Evolutionary conservation across 805 yeast genomes (phyloP), one percentile per base, ranked within the genome.

Genomic region (Pichia insulana): DNA sequence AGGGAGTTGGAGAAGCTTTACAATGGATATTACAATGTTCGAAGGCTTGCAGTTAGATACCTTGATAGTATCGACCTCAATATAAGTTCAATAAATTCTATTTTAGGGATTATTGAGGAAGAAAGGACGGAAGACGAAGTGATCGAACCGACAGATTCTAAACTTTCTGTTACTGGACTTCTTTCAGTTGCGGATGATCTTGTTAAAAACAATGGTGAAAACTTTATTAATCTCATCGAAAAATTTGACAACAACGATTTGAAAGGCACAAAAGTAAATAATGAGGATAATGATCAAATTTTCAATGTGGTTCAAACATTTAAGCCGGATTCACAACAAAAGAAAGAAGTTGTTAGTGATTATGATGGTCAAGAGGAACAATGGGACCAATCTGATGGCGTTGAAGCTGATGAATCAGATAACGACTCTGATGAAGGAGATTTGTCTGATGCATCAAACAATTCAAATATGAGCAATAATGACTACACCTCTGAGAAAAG

Each of bases 171-270:
- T 4, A 43, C 38, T 15, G 42, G 47, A 8, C 36, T 58, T 13
- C 46, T 51, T 40, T 50, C 80, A 3, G 73, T 88, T 34, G 92
- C 95, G 1, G 94, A 86, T 50, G 94, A 86, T 54, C 60, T 88
- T 22, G 68, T 86, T 51, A 76, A 75, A 50, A 80, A 80, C 55
- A 85, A 83, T 48, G 95, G 95, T n/a, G 72, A 73, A 48, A 74
- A 78, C 34, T 84, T 87, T 49, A 71, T 86, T 27, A 80, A 80
- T 49, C 80, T 85, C 71, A 80, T 88, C 76, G 94, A 86, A 58
- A 72, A 77, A 41, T 65, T 84, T 36, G 84, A 87, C 3, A 72
- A 73, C 17, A 17, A 12, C 9, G 30, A 7, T 12, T 28, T 12
- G 6, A 32, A 11, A 5, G 18, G 16, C 11, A 22, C 34, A 40